Base-by-base conservation (phyloP, 2,329 filamentous ascomycete species). In the Aurifilum marmelostoma region DNA sequence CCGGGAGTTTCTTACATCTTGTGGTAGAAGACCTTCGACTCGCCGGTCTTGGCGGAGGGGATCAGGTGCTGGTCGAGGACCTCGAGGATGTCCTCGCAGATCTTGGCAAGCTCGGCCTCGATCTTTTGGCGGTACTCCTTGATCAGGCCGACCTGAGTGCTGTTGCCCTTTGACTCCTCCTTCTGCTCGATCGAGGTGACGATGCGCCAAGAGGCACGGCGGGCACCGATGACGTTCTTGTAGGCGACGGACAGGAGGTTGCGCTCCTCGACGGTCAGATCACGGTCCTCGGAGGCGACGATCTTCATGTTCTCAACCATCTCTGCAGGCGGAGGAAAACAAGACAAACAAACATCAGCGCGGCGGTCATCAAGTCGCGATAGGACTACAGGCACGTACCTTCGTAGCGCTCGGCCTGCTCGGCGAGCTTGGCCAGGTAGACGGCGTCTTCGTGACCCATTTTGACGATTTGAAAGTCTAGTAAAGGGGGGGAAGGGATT, bases 271-370 rank as follows among this genome's bases (percentile, higher is more conserved):
- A 97, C 94, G 74, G 90, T 91, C 77, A 94, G 88, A 79, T 94
- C 91, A 77, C 87, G 89, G 80, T 92, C 89, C 81, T 95, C 93
- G 75, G 92, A 94, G 78, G 95, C 95, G 79, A 97, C 95, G 76
- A 92, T 90, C 91, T 97, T 98, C 95, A 98, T 98, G 90, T 97
- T 97, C 88, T 97, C 94, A 76, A 98, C 95, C 95, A 98, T 97
- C 86, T 97, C 95, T 97, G 83, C 69, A 61, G 27, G 43, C 43
- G 43, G 43, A 6, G 21, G 9, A n/a, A 6, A 47, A n/a, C 41
- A 47, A 47, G 16, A 59, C 41, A 62, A 34, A 61, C 11, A 27
- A 24, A 50, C 11, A 61, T 71, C 52, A 68, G 65, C 54, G 61
- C 56, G 65, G 60, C 75, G 68, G 74, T 73, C 66, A 69, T 62